Evolutionary conservation across 345 rosid species (phyloP).

Genomic region (Salix viminalis): DNA sequence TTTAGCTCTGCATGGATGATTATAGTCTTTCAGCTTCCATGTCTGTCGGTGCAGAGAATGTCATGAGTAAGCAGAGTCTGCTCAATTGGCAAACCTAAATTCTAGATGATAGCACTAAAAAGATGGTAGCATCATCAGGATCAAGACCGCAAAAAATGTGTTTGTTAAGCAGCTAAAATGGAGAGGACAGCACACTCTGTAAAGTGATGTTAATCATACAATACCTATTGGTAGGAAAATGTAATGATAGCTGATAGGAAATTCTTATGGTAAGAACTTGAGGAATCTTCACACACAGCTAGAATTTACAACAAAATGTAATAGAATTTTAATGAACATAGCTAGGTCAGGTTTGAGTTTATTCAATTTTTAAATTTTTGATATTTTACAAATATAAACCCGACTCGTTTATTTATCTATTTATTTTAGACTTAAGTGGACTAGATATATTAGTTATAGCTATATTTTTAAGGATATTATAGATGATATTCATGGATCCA

Average conservation of each 20-base stretch:
- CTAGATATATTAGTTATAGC: too few relatives aligned
- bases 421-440: too few relatives aligned
- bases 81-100: background rate
- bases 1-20: background rate
- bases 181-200: constrained; percentile 9
- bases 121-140: constrained; percentile 1
- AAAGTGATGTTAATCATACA: background rate
- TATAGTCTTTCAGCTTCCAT: background rate
- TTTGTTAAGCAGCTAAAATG: background rate
- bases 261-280: background rate
- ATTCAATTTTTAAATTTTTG: too few relatives aligned
- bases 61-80: background rate
- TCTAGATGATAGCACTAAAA: background rate
- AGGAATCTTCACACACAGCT: background rate
- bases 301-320: background rate
- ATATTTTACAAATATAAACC: too few relatives aligned
- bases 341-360: too few relatives aligned
- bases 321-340: too few relatives aligned
- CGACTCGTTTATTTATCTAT: too few relatives aligned
- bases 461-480: too few relatives aligned
- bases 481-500: too few relatives aligned
- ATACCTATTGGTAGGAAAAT: background rate
- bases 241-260: background rate
- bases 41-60: background rate
- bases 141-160: background rate